Percentiles rank a stretch among this genome's conserved stretches.
Conservation (phyloP, 1,284 basidiomycete species). For the Dichomitus squalens region DNA sequence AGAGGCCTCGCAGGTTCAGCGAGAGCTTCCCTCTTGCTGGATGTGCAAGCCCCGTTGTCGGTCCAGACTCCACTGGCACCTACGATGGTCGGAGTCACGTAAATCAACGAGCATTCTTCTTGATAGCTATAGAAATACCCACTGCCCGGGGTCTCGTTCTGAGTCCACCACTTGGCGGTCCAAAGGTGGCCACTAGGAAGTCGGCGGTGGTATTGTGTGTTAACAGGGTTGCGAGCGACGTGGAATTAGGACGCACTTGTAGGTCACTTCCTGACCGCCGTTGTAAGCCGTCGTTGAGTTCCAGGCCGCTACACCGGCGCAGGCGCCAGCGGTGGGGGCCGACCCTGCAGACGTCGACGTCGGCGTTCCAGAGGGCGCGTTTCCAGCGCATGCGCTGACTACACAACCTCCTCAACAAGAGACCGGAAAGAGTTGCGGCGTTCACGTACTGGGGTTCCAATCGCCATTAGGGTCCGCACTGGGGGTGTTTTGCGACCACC, state of each 20-base stretch:
- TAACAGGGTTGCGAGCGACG: background rate
- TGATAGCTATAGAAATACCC: conserved; percentile 5
- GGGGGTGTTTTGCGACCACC: conserved; percentile 55
- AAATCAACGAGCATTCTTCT: background rate
- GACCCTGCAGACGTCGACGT: conserved; percentile 29
- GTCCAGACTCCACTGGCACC: conserved; percentile 40
- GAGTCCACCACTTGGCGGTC: conserved; percentile 61
- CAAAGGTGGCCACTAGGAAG: conserved; percentile 43
- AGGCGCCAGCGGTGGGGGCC: conserved; percentile 39
- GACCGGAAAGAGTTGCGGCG: background rate
- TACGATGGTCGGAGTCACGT: background rate
- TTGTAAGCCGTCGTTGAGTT: conserved; percentile 43
- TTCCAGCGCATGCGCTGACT: conserved; percentile 60
- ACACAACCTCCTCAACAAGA: conserved; percentile 12
- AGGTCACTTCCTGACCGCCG: conserved; percentile 51
- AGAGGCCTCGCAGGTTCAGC: conserved; percentile 11
- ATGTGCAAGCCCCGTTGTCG: conserved; percentile 37
- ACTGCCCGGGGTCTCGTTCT: conserved; percentile 57
- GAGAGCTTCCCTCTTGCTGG: conserved; percentile 17
- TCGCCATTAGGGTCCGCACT: conserved; percentile 52
- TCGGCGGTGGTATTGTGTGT: background rate
- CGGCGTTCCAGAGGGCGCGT: conserved; percentile 27
- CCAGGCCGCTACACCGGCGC: conserved; percentile 59
- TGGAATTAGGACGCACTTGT: conserved; percentile 41
- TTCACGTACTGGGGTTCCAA: conserved; percentile 62